Evolutionary conservation across 2,329 filamentous ascomycete species (phyloP).

Genomic region (Talaromyces sp.): DNA sequence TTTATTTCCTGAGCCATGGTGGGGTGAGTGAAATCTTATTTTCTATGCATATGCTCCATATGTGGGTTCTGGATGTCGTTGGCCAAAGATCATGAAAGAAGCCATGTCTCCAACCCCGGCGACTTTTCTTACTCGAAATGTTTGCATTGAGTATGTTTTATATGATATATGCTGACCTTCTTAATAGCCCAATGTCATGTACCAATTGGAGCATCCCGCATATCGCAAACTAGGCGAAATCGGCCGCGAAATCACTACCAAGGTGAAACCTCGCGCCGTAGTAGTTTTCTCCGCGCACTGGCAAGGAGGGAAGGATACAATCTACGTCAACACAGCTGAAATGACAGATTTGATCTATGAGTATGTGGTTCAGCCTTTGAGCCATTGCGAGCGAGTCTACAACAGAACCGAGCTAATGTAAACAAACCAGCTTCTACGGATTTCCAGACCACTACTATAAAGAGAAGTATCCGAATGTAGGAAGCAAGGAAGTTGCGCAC

Average conservation of each 20-base stretch:
- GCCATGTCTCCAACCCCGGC: too few species aligned
- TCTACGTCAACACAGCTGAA: conserved; percentile 68
- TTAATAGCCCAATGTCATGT: conserved; percentile 64
- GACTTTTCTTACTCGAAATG: too few species aligned
- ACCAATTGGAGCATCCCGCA: conserved; percentile 68
- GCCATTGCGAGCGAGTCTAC: too few species aligned
- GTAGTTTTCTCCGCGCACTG: conserved; percentile 80
- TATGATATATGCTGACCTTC: neutral
- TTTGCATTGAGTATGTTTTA: too few species aligned
- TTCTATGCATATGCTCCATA: neutral
- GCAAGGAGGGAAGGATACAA: conserved; percentile 60
- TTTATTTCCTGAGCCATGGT: conserved; percentile 58
- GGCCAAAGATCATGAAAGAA: too few species aligned
- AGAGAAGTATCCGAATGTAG: conserved; percentile 66
- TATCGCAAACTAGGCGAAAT: conserved; percentile 66
- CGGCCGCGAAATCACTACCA: conserved; percentile 69
- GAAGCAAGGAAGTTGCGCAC: conserved; percentile 62
- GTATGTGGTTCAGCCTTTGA: conserved; percentile 40
- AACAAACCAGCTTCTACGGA: conserved; percentile 64
- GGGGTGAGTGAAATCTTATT: conserved; percentile 35
- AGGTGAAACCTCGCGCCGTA: conserved; percentile 71
- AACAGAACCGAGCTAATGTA: neutral
- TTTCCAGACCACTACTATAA: conserved; percentile 72
- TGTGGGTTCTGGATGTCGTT: neutral
- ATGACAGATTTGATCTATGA: conserved; percentile 71